These are phyloP conservation scores for Globisporangium carolinianum DNA, from an alignment of 352 stramenopile genomes.

Conservation along the genomic window DNA sequence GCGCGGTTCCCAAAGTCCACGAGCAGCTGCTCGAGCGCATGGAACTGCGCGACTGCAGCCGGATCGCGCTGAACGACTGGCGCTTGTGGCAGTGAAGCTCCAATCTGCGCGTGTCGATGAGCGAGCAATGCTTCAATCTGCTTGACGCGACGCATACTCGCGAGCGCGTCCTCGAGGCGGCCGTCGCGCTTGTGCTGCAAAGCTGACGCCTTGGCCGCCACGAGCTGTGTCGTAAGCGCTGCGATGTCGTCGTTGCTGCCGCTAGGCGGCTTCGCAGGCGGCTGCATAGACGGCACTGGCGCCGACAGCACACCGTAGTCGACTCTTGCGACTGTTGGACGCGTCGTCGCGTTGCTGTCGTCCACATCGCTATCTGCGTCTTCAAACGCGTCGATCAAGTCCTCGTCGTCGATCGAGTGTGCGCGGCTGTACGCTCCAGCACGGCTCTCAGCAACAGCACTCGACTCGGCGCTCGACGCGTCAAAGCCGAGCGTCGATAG, in stretches of 20 bases:
- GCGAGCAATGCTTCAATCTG: slow-evolving; percentile 57
- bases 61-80: slow-evolving; percentile 11
- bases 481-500: slow-evolving; percentile 30
- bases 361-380: slow-evolving; percentile 27
- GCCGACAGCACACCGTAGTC: slow-evolving; percentile 2
- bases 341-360: slow-evolving; percentile 11
- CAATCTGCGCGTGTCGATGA: slow-evolving; percentile 24
- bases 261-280: too few relatives aligned
- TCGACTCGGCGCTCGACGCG: slow-evolving; percentile 2
- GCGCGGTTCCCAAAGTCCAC: slow-evolving; percentile 61
- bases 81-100: not conserved
- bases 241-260: slow-evolving; percentile 9
- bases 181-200: slow-evolving; percentile 51
- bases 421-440: too few relatives aligned
- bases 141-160: slow-evolving; percentile 61
- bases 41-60: slow-evolving; percentile 24
- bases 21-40: slow-evolving; percentile 54
- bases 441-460: not conserved
- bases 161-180: slow-evolving; percentile 48
- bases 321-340: not conserved
- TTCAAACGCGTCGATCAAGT: slow-evolving; percentile 69
- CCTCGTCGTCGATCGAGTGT: slow-evolving; percentile 41
- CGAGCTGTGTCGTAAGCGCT: slow-evolving; percentile 36
- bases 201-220: slow-evolving; percentile 31
- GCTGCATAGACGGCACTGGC: not conserved